Evolutionary conservation across 2,329 filamentous ascomycete genomes (phyloP), one percentile per base, ranked within the genome.

Genomic region (Verticillium longisporum): DNA sequence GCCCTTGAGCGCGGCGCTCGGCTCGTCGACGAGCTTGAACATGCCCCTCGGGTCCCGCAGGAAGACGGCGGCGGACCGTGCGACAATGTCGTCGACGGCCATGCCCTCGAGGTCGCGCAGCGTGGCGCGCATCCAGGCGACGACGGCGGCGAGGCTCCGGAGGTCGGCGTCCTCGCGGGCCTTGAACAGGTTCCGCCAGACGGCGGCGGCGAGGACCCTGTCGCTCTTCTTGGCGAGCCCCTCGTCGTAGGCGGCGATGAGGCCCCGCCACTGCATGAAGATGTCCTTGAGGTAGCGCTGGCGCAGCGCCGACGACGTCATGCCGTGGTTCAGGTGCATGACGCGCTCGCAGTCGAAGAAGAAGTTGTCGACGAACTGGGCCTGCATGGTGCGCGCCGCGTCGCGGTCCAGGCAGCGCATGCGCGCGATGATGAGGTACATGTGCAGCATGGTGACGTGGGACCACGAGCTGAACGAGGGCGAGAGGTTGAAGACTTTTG

Each of bases 391-490:
- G 63, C 85, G 83, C 67, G 90, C 87, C 66, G 84, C 81, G 26
- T 88, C 83, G 60, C 81, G 78, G 26, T 91, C 88, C 68, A 97
- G 85, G 74, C 88, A 88, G 66, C 95, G 90, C 68, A 97, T 80
- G 61, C 93, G 89, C 56, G 91, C 89, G 60, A 91, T 90, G 62
- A 98, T 77, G 62, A 97, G 84, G 80, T 97, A 98, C 83, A 99
- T 90, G 80, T 99, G 94, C 62, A 99, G 83, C 82, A 97, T 96
- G 38, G 93, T 95, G 55, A 98, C 88, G 75, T 98, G 93, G 21
- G 92, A 91, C 95, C 95, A 99, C 61, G 91, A 94, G 72, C 88
- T 93, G 75, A 99, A 99, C 0, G 92, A 98, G 1, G 92, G 91
- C 36, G 84, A 82, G 18, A 99, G 85, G 32, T 85, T 85, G 65